Evolutionary conservation across 441 rosid genomes (phyloP).

Genomic region (Erodium moschatum): DNA sequence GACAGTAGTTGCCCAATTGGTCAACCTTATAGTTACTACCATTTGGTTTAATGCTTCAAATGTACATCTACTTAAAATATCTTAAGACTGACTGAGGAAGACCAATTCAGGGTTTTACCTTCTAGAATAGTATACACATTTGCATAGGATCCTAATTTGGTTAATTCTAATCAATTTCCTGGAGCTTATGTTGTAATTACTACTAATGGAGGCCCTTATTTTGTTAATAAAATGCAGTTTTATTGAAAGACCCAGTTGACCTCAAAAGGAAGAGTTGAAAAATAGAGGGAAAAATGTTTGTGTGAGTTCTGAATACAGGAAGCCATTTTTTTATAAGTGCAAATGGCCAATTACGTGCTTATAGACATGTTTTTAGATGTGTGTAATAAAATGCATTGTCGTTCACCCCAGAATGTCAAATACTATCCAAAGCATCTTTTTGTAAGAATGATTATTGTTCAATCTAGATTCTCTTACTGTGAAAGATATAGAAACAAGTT

Average conservation of each 20-base stretch:
- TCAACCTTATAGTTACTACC: not conserved
- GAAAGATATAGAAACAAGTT: not conserved
- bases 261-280: not conserved
- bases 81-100: not conserved
- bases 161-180: no score
- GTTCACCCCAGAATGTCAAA: not conserved
- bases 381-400: not conserved
- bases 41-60: not conserved
- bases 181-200: no score
- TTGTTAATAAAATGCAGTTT: no score
- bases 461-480: not conserved
- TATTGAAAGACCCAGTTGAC: no score
- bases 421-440: not conserved
- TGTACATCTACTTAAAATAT: not conserved
- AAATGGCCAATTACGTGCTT: not conserved
- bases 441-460: not conserved
- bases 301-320: not conserved
- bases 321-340: not conserved
- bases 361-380: not conserved
- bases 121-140: no score
- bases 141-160: no score
- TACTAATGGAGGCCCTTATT: no score
- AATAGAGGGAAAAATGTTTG: not conserved
- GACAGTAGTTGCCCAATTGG: not conserved
- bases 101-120: not conserved